Percentiles rank a stretch among this genome's conserved stretches.
Conservation (phyloP, 1,139 yeast species). For the Wickerhamiella infanticola region DNA sequence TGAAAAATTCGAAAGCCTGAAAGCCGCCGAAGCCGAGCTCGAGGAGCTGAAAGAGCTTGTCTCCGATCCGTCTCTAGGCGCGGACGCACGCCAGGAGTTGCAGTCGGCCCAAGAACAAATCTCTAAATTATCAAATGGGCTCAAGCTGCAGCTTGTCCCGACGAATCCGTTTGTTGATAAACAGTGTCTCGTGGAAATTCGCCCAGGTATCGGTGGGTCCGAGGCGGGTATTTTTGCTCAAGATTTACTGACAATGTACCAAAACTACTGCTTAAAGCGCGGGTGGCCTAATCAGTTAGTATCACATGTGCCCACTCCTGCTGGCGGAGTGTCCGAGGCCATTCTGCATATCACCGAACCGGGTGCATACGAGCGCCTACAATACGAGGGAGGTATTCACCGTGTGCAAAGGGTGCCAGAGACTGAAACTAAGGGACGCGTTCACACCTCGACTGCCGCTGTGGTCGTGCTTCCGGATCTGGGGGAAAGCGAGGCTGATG, state of each 20-base stretch:
- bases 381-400: slow-evolving; percentile 92
- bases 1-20: slow-evolving; percentile 37
- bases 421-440: slow-evolving; percentile 86
- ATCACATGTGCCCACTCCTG: slow-evolving; percentile 34
- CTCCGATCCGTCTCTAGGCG: slow-evolving; percentile 25
- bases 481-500: slow-evolving; percentile 45
- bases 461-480: slow-evolving; percentile 85
- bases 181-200: slow-evolving; percentile 64
- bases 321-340: slow-evolving; percentile 65
- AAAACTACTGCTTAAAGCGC: slow-evolving; percentile 46
- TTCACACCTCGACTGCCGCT: slow-evolving; percentile 92
- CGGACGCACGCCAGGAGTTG: slow-evolving; percentile 29
- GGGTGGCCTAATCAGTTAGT: slow-evolving; percentile 54
- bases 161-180: slow-evolving; percentile 62
- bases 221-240: slow-evolving; percentile 82
- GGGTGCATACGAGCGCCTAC: slow-evolving; percentile 56
- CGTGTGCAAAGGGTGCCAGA: slow-evolving; percentile 89
- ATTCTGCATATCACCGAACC: slow-evolving; percentile 58
- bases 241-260: slow-evolving; percentile 71
- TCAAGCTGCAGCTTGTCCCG: slow-evolving; percentile 53
- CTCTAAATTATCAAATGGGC: slow-evolving; percentile 18
- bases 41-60: slow-evolving; percentile 25
- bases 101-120: slow-evolving; percentile 18
- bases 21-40: slow-evolving; percentile 20
- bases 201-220: slow-evolving; percentile 95